A percentile compares a stretch with the other conserved stretches of the same genome.
Evolutionary conservation across 176 grass and related monocot species (phyloP).

Genomic region (Miscanthus lutarioriparius): DNA sequence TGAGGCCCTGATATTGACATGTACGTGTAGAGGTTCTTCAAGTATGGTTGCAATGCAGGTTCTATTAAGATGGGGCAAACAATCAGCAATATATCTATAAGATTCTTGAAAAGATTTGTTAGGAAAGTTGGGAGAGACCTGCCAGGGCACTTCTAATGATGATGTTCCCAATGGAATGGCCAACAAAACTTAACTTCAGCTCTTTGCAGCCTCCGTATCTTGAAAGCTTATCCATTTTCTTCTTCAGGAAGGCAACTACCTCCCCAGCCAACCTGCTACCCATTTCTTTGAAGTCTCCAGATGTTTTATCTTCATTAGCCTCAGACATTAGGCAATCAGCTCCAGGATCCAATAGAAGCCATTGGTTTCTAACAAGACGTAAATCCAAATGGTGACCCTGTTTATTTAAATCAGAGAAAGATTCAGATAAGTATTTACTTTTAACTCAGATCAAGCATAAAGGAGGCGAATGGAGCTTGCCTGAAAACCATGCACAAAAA

Average conservation of each 20-base stretch:
- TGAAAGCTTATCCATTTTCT: constrained; percentile 81
- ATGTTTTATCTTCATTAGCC: constrained; percentile 96
- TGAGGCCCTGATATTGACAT: constrained; percentile 94
- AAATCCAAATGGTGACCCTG: constrained; percentile 98
- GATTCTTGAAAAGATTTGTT: constrained; percentile 27
- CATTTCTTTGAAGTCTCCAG: constrained; percentile 96
- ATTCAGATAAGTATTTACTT: constrained; percentile 13
- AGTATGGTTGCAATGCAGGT: constrained; percentile 62
- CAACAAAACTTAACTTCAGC: constrained; percentile 97
- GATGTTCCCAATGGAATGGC: constrained; percentile 96
- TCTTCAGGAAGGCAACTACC: constrained; percentile 73
- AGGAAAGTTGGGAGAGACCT: constrained; percentile 49
- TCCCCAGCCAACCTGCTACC: constrained; percentile 80
- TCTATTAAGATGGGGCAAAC: constrained; percentile 51
- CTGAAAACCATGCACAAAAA: constrained; percentile 99
- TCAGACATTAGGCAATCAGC: constrained; percentile 98
- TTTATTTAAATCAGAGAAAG: constrained; percentile 26
- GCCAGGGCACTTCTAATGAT: constrained; percentile 93
- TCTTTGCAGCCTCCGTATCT: constrained; percentile 86
- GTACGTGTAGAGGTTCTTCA: constrained; percentile 87
- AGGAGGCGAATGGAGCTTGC: constrained; percentile 35
- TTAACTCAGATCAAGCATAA: constrained; percentile 19
- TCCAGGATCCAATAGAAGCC: constrained; percentile 93
- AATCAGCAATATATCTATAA: constrained; percentile 23
- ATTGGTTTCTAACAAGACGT: constrained; percentile 91